Evolutionary conservation across 768 basidiomycete species (phyloP).

Genomic region (Phylloporus arenicola): DNA sequence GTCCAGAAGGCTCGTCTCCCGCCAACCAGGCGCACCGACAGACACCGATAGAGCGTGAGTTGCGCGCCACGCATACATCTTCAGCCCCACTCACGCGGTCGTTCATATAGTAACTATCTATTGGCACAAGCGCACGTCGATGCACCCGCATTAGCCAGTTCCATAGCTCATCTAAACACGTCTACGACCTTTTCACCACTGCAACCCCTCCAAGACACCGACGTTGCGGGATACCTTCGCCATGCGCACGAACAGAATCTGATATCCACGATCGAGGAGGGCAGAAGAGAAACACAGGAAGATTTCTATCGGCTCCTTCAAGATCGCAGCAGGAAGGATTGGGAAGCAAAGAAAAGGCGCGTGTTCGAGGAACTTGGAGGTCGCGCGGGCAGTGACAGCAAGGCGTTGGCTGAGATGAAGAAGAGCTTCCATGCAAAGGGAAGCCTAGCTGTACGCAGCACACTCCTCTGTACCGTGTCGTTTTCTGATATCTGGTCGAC

Average conservation of each 20-base stretch:
- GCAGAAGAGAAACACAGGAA: constrained; percentile 75
- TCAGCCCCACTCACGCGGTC: constrained; percentile 5
- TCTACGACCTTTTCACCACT: constrained; percentile 80
- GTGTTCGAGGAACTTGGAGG: constrained; percentile 88
- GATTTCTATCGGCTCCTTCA: constrained; percentile 81
- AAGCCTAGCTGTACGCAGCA: constrained; percentile 43
- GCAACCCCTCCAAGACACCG: constrained; percentile 91
- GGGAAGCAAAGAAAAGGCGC: constrained; percentile 86
- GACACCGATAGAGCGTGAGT: constrained; percentile 74
- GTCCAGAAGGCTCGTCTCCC: constrained; percentile 75
- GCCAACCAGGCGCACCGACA: constrained; percentile 55
- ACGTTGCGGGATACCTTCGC: constrained; percentile 90
- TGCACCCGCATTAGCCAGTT: constrained; percentile 76
- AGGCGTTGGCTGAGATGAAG: constrained; percentile 53
- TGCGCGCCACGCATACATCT: constrained; percentile 3
- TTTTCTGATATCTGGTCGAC: constrained; percentile 6
- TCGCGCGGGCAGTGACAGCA: constrained; percentile 50
- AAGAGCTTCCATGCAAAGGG: constrained; percentile 58
- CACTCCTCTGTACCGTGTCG: not conserved
- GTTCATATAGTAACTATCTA: constrained; percentile 65
- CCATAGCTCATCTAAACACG: constrained; percentile 80
- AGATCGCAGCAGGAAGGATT: constrained; percentile 68
- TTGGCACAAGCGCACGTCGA: constrained; percentile 94
- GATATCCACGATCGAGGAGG: constrained; percentile 90
- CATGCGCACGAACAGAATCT: constrained; percentile 93